A percentile compares a stretch with the other conserved stretches of the same genome.
Conservation (phyloP, 495 filamentous ascomycete genomes). For the Podospora comata region DNA sequence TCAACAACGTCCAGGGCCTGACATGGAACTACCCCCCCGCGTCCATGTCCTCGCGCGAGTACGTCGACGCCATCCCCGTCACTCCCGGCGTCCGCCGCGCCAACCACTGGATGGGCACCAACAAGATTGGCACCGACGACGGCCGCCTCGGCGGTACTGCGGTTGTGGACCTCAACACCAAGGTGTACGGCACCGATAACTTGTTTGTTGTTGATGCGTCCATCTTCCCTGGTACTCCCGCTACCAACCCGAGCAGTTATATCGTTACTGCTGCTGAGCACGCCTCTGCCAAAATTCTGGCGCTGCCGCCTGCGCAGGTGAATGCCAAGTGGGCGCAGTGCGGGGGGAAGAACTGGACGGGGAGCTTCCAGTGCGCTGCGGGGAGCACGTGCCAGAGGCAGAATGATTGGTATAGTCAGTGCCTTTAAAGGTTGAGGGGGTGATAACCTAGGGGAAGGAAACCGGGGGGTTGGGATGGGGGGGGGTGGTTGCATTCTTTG, state of each 20-base stretch:
- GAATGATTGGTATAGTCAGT: constrained; percentile 35
- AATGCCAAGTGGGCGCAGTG: constrained; percentile 38
- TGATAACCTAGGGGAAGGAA: background rate
- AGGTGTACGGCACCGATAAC: constrained; percentile 70
- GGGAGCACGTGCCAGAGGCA: constrained; percentile 21
- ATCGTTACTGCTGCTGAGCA: constrained; percentile 59
- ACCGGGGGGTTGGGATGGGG: background rate
- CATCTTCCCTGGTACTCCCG: constrained; percentile 60
- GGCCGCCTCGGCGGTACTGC: constrained; percentile 58
- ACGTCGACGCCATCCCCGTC: constrained; percentile 45
- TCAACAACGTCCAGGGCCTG: constrained; percentile 52
- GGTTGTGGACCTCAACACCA: constrained; percentile 69
- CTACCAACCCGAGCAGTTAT: constrained; percentile 58
- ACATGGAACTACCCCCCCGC: constrained; percentile 52
- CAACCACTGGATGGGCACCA: constrained; percentile 68
- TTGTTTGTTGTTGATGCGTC: constrained; percentile 62
- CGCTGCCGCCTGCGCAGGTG: constrained; percentile 28
- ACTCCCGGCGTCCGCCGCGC: constrained; percentile 56
- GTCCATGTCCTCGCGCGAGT: constrained; percentile 50
- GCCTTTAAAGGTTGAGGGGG: constrained; percentile 18
- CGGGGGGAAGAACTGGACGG: constrained; percentile 38
- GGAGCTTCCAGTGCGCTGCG: constrained; percentile 24
- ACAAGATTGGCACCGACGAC: constrained; percentile 65
- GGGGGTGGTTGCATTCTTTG: background rate
- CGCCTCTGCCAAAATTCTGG: constrained; percentile 50